Evolutionary conservation across 208 protist genomes (phyloP).

Genomic region (Trypanosoma avium): DNA sequence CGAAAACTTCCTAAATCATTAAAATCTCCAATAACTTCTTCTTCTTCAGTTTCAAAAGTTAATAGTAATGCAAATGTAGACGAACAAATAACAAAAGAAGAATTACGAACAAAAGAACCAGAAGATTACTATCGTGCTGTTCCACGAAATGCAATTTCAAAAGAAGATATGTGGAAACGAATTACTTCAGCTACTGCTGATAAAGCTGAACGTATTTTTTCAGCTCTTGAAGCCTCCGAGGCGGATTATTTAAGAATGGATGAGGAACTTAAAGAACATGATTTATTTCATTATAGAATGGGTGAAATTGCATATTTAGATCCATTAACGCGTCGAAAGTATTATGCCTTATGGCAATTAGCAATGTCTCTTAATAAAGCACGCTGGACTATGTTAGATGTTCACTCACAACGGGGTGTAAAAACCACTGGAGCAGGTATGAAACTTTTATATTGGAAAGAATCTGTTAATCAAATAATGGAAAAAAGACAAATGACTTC

Average conservation of each 20-base stretch:
- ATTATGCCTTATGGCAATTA: constrained; percentile 85
- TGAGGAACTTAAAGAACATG: constrained; percentile 71
- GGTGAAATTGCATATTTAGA: constrained; percentile 77
- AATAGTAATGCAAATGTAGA: not conserved
- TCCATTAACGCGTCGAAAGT: constrained; percentile 60
- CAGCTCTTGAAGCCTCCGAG: constrained; percentile 49
- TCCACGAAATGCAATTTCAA: constrained; percentile 73
- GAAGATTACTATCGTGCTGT: constrained; percentile 78
- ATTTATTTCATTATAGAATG: constrained; percentile 81
- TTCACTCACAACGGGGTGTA: constrained; percentile 79
- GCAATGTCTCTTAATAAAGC: constrained; percentile 88
- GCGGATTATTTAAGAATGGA: constrained; percentile 84
- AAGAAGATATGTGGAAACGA: constrained; percentile 87
- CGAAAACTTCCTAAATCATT: constrained; percentile 1
- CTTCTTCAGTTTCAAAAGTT: not conserved
- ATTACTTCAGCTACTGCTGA: constrained; percentile 46
- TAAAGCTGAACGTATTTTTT: constrained; percentile 37
- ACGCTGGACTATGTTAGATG: constrained; percentile 89
- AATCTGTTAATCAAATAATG: constrained; percentile 67
- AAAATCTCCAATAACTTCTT: too few species aligned
- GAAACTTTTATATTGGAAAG: constrained; percentile 90
- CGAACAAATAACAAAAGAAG: not conserved
- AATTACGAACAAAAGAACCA: constrained; percentile 44
- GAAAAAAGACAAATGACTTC: constrained; percentile 60
- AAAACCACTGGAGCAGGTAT: constrained; percentile 90